Conservation (phyloP, 1,139 yeast genomes). For the Candida neerlandica region DNA sequence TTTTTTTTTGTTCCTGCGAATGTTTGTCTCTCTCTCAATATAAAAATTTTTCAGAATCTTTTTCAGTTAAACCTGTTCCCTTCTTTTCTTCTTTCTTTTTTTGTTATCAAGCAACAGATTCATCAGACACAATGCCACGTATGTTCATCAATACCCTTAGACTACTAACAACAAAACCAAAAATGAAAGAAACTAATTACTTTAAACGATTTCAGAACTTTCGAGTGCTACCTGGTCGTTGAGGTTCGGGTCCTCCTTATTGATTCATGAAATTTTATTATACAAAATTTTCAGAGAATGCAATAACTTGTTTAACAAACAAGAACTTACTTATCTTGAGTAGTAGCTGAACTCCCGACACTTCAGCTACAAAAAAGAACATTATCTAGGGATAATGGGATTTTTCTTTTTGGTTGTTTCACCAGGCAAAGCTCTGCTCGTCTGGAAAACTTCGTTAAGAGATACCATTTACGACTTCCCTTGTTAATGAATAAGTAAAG, state of each 20-base stretch:
- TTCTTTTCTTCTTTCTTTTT: constrained; percentile 6
- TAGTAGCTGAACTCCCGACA: constrained; percentile 82
- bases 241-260: constrained; percentile 81
- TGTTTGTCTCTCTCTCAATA: not conserved
- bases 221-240: constrained; percentile 21
- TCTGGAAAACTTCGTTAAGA: not conserved
- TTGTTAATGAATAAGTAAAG: not conserved
- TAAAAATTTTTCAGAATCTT: constrained; percentile 15
- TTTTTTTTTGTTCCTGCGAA: constrained; percentile 1
- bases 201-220: constrained; percentile 20
- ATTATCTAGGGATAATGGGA: constrained; percentile 1
- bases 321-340: constrained; percentile 20
- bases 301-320: constrained; percentile 9
- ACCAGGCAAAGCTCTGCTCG: not conserved
- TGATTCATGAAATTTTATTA: constrained; percentile 17
- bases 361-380: constrained; percentile 58
- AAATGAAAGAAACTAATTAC: constrained; percentile 4
- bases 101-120: constrained; percentile 11
- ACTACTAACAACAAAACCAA: constrained; percentile 12
- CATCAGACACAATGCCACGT: constrained; percentile 53
- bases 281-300: constrained; percentile 24
- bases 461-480: too few species aligned
- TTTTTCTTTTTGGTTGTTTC: not conserved
- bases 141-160: constrained; percentile 30
- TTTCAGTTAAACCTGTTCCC: constrained; percentile 6